Evolutionary conservation across 495 filamentous ascomycete species (phyloP).

Genomic region (Aspergillus nanangensis): DNA sequence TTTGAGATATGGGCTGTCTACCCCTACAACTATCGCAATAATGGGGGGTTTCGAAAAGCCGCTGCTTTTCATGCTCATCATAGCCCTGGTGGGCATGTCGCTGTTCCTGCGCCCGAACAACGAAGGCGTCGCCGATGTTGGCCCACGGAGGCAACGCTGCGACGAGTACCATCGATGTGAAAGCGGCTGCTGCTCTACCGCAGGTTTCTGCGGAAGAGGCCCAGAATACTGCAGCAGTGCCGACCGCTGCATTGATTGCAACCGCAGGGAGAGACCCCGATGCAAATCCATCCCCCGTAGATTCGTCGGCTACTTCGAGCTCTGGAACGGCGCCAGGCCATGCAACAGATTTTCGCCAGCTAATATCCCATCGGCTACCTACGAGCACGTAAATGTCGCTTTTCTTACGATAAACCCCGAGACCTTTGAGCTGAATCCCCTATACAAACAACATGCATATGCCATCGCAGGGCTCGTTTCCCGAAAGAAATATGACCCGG

Average conservation of each 20-base stretch:
- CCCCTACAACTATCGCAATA: too few relatives aligned
- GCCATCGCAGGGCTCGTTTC: not conserved
- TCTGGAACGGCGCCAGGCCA: not conserved
- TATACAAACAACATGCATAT: not conserved
- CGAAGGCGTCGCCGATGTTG: too few relatives aligned
- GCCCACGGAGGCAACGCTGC: not conserved
- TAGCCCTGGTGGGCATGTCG: too few relatives aligned
- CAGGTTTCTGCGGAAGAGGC: not conserved
- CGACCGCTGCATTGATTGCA: not conserved
- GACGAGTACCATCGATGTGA: not conserved
- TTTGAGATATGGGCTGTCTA: too few relatives aligned
- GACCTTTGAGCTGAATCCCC: not conserved
- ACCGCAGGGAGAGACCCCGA: not conserved
- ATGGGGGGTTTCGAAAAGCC: too few relatives aligned
- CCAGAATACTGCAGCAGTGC: not conserved
- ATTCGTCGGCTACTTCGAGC: not conserved
- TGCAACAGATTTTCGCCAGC: not conserved
- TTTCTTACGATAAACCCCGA: not conserved
- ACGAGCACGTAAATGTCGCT: slow-evolving; percentile 1
- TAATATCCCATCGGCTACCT: not conserved
- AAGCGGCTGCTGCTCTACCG: slow-evolving; percentile 1
- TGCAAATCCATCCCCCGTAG: not conserved
- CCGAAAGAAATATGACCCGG: not conserved
- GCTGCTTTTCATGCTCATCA: too few relatives aligned
- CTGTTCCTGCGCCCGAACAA: too few relatives aligned